A percentile compares a stretch with the other conserved stretches of the same genome.
Conservation (phyloP, 441 rosid genomes). For the Aleurites moluccanus region DNA sequence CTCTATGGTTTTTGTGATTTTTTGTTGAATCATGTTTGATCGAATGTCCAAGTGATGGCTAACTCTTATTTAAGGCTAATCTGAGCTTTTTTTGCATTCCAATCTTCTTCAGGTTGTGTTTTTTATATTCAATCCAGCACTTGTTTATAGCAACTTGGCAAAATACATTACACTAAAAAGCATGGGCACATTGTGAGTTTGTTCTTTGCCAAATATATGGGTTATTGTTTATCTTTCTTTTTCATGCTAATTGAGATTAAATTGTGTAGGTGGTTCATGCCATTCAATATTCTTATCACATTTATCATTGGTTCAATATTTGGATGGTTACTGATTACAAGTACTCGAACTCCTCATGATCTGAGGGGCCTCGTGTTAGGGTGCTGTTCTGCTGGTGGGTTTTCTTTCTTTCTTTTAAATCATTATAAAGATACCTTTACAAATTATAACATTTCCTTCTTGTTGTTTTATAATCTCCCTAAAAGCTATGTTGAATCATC, state of each 20-base stretch:
- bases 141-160: slow-evolving; percentile 38
- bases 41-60: neutral
- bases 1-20: neutral
- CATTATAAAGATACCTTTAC: neutral
- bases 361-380: slow-evolving; percentile 49
- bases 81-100: neutral
- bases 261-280: slow-evolving; percentile 48
- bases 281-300: slow-evolving; percentile 40
- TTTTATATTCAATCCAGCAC: slow-evolving; percentile 45
- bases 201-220: too few species aligned
- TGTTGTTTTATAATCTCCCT: neutral
- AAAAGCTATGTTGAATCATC: neutral
- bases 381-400: slow-evolving; percentile 46
- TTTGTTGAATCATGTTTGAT: neutral
- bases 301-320: slow-evolving; percentile 40
- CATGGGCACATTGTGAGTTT: slow-evolving; percentile 37
- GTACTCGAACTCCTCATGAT: slow-evolving; percentile 32
- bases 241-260: neutral
- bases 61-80: neutral
- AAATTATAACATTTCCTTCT: too few species aligned
- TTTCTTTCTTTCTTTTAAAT: neutral
- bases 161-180: slow-evolving; percentile 34
- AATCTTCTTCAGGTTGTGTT: slow-evolving; percentile 31
- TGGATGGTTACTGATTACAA: slow-evolving; percentile 40
- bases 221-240: neutral